phyloP scores from a whole-genome alignment of 208 protist genomes.

The Leishmania major region DNA sequence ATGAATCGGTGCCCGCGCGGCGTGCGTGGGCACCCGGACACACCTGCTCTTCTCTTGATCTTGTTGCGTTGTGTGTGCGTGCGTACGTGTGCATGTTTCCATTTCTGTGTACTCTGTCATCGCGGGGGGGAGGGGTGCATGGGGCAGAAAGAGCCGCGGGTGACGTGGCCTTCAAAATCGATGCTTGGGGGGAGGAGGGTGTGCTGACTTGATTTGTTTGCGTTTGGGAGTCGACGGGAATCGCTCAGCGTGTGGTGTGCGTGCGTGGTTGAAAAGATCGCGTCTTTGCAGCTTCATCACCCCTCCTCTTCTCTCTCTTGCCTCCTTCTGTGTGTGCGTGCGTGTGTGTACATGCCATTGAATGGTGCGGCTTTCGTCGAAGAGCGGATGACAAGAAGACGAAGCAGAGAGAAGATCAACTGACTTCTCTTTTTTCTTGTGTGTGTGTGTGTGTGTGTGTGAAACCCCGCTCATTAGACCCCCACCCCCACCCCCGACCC shows the following conservation, averaged over 20 bases:
- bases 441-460: neutral
- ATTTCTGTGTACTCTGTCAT: neutral
- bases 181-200: neutral
- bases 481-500: neutral
- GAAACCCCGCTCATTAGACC: neutral
- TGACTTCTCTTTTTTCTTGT: no score
- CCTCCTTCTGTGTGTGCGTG: neutral
- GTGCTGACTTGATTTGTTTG: neutral
- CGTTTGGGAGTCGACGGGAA: neutral
- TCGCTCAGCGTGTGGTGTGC: neutral
- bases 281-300: neutral
- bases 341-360: neutral
- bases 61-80: neutral
- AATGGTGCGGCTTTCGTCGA: neutral
- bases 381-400: neutral
- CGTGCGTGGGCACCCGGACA: neutral
- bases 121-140: no score
- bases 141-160: no score
- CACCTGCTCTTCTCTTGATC: constrained; percentile 1
- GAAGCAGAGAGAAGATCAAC: no score
- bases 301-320: no score
- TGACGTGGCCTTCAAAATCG: neutral
- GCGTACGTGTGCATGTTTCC: neutral
- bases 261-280: neutral
- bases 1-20: neutral